Evolutionary conservation across 2,329 filamentous ascomycete genomes (phyloP), one percentile per base, ranked within the genome.

Genomic region (Byssothecium circinans): DNA sequence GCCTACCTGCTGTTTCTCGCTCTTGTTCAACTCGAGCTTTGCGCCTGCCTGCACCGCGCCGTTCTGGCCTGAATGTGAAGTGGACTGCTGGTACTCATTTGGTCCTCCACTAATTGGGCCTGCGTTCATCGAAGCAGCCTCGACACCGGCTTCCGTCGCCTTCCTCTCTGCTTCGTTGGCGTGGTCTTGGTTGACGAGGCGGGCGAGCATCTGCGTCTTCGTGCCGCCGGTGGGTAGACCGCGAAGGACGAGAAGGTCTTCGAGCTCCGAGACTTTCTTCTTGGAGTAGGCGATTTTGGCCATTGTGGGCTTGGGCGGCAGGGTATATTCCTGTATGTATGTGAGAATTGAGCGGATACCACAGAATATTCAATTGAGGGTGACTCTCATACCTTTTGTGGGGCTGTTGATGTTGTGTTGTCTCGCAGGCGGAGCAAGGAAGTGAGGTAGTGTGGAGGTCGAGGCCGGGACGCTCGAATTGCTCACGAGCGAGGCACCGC

Each of bases 261-360:
- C 87, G 41, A 91, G 83, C 75, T 91, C 87, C 12, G 86, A 84
- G 45, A 89, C 87, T 75, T 89, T 90, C 68, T 87, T 78, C 40
- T 84, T 80, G 46, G 76, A 74, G 75, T 89, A 89, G 65, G 87
- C 87, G n/a, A 48, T 71, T 41, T 20, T 6, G 23, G 14, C 10
- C 23, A 29, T 27, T 39, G 11, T 32, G 25, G 19, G 14, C 8
- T n/a, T 17, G 1, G 8, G 23, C 18, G n/a, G 44, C 29, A 38
- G 14, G 23, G 34, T 6, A n/a, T n/a, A n/a, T n/a, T n/a, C n/a
- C n/a, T n/a, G n/a, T n/a, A n/a, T n/a, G n/a, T n/a, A n/a, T n/a
- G n/a, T n/a, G n/a, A n/a, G n/a, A n/a, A n/a, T n/a, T n/a, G n/a
- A n/a, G n/a, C n/a, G n/a, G n/a, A n/a, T n/a, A n/a, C n/a, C n/a